These are phyloP conservation scores for Arctium lappa DNA, from an alignment of 129 eudicot genomes.

Conservation along the genomic window DNA sequence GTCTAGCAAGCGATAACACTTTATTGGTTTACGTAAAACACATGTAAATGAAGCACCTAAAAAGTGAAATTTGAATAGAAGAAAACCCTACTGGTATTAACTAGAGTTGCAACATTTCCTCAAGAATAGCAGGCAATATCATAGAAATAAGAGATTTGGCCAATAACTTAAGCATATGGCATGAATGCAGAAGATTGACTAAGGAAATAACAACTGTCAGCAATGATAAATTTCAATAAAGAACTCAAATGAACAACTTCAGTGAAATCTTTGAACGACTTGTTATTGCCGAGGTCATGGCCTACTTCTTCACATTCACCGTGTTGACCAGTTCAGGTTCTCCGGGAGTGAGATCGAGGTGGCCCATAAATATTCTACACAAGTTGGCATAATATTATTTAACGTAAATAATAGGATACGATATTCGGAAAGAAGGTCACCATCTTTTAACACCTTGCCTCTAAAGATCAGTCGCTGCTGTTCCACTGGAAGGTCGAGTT, in stretches of 20 bases:
- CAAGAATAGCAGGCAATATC: neutral
- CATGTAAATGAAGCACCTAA: neutral
- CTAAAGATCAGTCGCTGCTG: constrained; percentile 86
- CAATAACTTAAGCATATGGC: neutral
- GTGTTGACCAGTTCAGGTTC: neutral
- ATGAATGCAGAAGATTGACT: neutral
- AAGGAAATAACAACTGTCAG: neutral
- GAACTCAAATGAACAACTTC: neutral
- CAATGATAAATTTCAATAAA: neutral
- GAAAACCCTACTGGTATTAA: neutral
- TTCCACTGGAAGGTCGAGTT: constrained; percentile 71
- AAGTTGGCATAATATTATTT: neutral
- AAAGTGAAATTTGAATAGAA: neutral
- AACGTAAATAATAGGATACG: constrained; percentile 62
- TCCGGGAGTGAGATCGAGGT: neutral
- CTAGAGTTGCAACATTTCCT: neutral
- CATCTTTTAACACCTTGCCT: constrained; percentile 94
- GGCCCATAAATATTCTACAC: neutral
- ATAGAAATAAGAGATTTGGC: neutral
- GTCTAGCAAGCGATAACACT: neutral
- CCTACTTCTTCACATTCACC: neutral
- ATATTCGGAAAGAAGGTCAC: constrained; percentile 78
- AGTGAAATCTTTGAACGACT: neutral
- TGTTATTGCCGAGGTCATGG: neutral
- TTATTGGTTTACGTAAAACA: neutral